phyloP scores from a whole-genome alignment of 495 filamentous ascomycete species.

The Hyphodiscus hymeniophilus region DNA sequence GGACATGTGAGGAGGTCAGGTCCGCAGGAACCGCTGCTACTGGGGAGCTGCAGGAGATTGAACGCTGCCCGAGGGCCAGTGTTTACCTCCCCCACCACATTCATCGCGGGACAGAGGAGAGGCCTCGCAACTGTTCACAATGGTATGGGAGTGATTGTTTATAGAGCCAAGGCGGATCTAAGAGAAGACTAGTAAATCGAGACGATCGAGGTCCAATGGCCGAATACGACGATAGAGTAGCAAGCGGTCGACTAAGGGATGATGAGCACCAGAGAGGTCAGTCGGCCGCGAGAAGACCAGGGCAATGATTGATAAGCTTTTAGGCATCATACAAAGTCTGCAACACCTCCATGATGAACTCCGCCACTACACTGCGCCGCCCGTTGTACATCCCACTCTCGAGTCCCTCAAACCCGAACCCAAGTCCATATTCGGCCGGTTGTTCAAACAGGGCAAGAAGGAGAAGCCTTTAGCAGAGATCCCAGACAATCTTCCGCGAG shows the following conservation, averaged over 20 bases:
- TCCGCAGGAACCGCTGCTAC: not conserved
- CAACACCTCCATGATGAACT: slow-evolving; percentile 87
- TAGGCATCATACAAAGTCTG: slow-evolving; percentile 78
- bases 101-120: slow-evolving; percentile 21
- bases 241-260: slow-evolving; percentile 61
- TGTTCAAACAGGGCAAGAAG: slow-evolving; percentile 49
- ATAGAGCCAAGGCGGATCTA: not conserved
- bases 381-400: slow-evolving; percentile 68
- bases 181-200: slow-evolving; percentile 11
- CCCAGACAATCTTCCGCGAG: slow-evolving; percentile 68
- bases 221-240: slow-evolving; percentile 80
- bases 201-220: slow-evolving; percentile 56
- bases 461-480: slow-evolving; percentile 41
- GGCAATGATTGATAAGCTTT: slow-evolving; percentile 8
- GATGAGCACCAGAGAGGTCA: slow-evolving; percentile 86
- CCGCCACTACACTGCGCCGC: slow-evolving; percentile 58
- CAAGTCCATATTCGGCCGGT: slow-evolving; percentile 59
- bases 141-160: slow-evolving; percentile 7
- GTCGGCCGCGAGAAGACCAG: slow-evolving; percentile 9
- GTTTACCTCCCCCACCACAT: slow-evolving; percentile 8
- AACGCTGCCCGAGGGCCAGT: not conserved
- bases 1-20: not conserved
- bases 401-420: slow-evolving; percentile 52
- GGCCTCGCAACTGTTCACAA: slow-evolving; percentile 20
- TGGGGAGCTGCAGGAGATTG: not conserved